Conservation (phyloP, 192 early-diverging fungal species). For the Gonapodya prolifera region DNA sequence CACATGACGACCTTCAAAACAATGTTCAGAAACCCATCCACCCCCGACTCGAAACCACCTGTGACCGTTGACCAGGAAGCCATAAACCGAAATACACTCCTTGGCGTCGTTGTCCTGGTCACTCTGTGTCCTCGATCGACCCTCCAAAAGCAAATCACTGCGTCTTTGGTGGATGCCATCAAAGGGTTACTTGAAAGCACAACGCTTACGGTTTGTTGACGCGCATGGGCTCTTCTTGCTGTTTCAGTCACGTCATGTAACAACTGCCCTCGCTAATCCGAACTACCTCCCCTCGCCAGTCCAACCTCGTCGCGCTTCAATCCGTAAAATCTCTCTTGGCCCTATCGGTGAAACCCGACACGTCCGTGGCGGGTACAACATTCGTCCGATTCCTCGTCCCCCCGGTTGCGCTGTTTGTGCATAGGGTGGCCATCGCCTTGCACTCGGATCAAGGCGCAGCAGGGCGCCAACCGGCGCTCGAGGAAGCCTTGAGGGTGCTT, state of each 20-base stretch:
- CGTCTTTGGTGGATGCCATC: background rate
- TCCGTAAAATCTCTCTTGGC: background rate
- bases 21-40: too few species aligned
- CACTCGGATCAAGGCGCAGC: background rate
- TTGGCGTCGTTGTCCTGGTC: background rate
- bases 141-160: background rate
- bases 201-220: background rate
- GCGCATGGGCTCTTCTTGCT: too few species aligned
- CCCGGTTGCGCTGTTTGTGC: background rate
- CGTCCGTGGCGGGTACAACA: background rate
- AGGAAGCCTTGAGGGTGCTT: background rate
- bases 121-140: background rate
- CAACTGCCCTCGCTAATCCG: too few species aligned
- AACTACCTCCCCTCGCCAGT: background rate
- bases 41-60: too few species aligned
- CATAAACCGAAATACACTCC: background rate
- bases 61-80: background rate
- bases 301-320: background rate
- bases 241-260: too few species aligned
- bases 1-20: too few species aligned
- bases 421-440: background rate
- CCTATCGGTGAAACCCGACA: background rate
- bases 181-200: background rate
- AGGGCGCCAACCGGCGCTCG: background rate
- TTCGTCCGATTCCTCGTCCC: background rate